phyloP scores from a whole-genome alignment of 257 asterid species.

The Hygrophila difformis region DNA sequence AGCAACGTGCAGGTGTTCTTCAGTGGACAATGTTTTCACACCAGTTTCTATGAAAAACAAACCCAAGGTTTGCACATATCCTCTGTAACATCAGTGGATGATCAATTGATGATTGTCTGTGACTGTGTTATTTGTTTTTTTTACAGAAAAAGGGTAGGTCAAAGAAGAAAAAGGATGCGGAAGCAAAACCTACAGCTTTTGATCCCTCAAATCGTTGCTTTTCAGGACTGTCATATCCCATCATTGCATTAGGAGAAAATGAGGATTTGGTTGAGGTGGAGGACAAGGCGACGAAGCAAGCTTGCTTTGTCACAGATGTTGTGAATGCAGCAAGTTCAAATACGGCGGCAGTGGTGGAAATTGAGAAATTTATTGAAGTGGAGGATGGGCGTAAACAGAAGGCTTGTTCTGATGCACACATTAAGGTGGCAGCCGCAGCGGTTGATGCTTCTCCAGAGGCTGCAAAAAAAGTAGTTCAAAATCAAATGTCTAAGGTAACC shows the following conservation, averaged over 20 bases:
- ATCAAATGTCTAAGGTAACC: slow-evolving; percentile 23
- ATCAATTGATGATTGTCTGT: background rate
- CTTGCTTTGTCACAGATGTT: no score
- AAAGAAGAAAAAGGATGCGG: slow-evolving; percentile 40
- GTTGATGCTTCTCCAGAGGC: slow-evolving; percentile 55
- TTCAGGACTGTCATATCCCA: slow-evolving; percentile 31
- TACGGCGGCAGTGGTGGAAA: no score
- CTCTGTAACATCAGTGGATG: background rate
- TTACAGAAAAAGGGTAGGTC: slow-evolving; percentile 46
- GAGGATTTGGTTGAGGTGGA: no score
- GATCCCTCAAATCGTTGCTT: slow-evolving; percentile 28
- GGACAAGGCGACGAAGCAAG: no score
- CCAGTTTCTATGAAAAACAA: slow-evolving; percentile 52
- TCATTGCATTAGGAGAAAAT: no score
- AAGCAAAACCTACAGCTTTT: slow-evolving; percentile 31
- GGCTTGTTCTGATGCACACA: slow-evolving; percentile 40
- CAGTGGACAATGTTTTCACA: slow-evolving; percentile 76
- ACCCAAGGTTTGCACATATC: slow-evolving; percentile 25
- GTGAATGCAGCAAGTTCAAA: no score
- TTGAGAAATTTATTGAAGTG: slow-evolving; percentile 28
- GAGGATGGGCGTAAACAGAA: slow-evolving; percentile 42
- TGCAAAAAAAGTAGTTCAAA: slow-evolving; percentile 42
- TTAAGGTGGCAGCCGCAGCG: slow-evolving; percentile 52
- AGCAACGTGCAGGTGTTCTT: slow-evolving; percentile 87
- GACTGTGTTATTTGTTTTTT: background rate